A percentile compares a stretch with the other conserved stretches of the same genome.
phyloP scores from a whole-genome alignment of 192 early-diverging fungal species.

The Gigaspora rosea region DNA sequence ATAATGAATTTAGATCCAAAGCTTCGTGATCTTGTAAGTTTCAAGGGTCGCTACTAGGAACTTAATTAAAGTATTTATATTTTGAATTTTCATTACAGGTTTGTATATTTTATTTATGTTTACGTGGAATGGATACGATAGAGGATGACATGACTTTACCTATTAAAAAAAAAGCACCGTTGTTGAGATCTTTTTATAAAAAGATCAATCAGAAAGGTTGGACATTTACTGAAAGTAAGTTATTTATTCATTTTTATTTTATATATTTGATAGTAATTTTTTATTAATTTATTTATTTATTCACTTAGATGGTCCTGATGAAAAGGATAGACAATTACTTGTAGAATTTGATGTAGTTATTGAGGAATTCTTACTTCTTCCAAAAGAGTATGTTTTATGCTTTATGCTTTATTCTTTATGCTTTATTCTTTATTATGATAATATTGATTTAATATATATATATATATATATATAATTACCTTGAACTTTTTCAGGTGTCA shows the following conservation, averaged over 20 bases:
- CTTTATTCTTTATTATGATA: constrained; percentile 3
- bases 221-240: constrained; percentile 73
- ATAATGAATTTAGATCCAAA: too few relatives aligned
- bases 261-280: background rate
- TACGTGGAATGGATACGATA: constrained; percentile 95
- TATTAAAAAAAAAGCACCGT: constrained; percentile 70
- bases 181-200: constrained; percentile 82
- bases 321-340: constrained; percentile 91
- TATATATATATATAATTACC: too few relatives aligned
- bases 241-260: background rate
- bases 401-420: too few relatives aligned
- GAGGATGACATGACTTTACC: constrained; percentile 98
- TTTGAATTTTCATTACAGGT: constrained; percentile 50
- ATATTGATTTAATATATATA: background rate
- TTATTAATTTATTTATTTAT: background rate
- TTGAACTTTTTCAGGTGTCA: constrained; percentile 61
- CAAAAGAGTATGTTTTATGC: constrained; percentile 38
- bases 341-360: constrained; percentile 90
- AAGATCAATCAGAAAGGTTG: constrained; percentile 78
- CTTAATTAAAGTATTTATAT: background rate
- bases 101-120: constrained; percentile 94
- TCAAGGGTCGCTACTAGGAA: too few relatives aligned
- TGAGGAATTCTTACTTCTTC: constrained; percentile 80
- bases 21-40: too few relatives aligned
- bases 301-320: constrained; percentile 75